Evolutionary conservation across 2,329 filamentous ascomycete genomes (phyloP).

Genomic region (Coniella vitis): DNA sequence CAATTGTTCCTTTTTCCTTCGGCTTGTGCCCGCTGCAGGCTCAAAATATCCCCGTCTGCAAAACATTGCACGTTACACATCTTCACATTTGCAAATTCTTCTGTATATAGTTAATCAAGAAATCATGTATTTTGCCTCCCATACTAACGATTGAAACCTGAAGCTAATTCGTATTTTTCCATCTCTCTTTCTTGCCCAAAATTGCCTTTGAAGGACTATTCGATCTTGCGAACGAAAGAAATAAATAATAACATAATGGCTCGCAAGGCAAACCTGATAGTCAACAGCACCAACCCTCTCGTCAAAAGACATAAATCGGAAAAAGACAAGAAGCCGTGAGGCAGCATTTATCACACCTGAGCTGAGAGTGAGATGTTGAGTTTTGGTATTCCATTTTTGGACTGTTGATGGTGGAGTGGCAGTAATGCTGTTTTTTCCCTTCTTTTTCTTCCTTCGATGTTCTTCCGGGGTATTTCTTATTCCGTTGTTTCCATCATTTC

Average conservation of each 20-base stretch:
- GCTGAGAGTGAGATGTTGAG: not conserved
- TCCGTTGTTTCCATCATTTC: constrained; percentile 5
- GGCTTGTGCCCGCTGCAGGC: not conserved
- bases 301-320: not conserved
- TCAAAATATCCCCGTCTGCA: too few species aligned
- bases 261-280: not conserved
- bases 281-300: too few species aligned
- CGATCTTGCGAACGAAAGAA: not conserved
- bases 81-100: not conserved
- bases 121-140: constrained; percentile 6
- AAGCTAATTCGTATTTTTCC: not conserved
- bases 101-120: not conserved
- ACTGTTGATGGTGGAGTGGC: not conserved
- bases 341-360: constrained; percentile 35
- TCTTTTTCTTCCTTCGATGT: not conserved
- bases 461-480: constrained; percentile 4
- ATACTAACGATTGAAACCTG: constrained; percentile 4
- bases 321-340: constrained; percentile 32
- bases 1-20: not conserved
- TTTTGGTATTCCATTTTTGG: constrained; percentile 15
- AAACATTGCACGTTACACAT: not conserved
- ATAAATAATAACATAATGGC: not conserved
- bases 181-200: too few species aligned
- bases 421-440: too few species aligned
- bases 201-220: constrained; percentile 3